phyloP scores from a whole-genome alignment of 192 early-diverging fungal species.

The Spizellomyces sp. region DNA sequence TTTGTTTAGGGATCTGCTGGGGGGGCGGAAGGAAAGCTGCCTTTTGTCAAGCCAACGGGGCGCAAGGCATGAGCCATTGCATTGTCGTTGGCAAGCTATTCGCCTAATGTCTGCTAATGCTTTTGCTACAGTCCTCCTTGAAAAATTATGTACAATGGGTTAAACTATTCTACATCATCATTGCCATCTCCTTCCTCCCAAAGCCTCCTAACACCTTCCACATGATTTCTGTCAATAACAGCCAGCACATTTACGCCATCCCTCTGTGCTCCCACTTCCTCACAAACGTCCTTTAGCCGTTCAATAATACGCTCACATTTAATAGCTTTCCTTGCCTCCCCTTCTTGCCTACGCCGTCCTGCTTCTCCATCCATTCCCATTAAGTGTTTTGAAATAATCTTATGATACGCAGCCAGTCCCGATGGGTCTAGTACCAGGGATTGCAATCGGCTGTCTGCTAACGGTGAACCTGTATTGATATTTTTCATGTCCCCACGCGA shows the following conservation, averaged over 20 bases:
- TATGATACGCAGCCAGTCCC: slow-evolving; percentile 14
- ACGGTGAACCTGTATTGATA: slow-evolving; percentile 11
- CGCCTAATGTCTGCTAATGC: not conserved
- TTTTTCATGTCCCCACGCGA: not conserved
- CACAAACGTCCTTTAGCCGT: slow-evolving; percentile 15
- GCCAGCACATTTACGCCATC: slow-evolving; percentile 12
- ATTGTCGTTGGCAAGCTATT: too few relatives aligned
- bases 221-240: slow-evolving; percentile 29
- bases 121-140: not conserved
- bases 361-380: not conserved
- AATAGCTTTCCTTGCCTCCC: slow-evolving; percentile 16
- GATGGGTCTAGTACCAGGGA: slow-evolving; percentile 23
- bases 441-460: slow-evolving; percentile 20
- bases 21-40: not conserved
- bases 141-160: not conserved
- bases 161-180: not conserved
- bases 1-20: slow-evolving; percentile 4
- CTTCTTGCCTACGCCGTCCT: not conserved
- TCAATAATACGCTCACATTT: slow-evolving; percentile 25
- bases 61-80: too few relatives aligned
- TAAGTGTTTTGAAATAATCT: slow-evolving; percentile 16
- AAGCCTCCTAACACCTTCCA: slow-evolving; percentile 24
- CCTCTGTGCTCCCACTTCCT: slow-evolving; percentile 14
- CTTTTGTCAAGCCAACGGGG: too few relatives aligned
- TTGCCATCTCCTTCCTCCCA: slow-evolving; percentile 2